Evolutionary conservation across 805 yeast genomes (phyloP).

Genomic region (Starmerella powellii): DNA sequence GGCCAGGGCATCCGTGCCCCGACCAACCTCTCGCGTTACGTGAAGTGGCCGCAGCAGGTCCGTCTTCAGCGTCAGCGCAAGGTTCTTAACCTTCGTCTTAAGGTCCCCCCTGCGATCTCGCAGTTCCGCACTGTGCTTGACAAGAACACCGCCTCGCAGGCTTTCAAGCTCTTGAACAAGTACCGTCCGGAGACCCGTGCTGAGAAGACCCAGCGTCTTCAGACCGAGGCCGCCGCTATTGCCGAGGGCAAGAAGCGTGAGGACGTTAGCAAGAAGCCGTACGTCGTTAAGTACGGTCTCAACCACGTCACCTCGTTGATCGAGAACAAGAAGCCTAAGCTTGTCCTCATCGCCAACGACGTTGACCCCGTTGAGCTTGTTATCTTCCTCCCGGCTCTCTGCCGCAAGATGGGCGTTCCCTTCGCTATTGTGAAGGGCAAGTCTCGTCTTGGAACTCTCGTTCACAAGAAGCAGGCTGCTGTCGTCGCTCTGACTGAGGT

Average conservation of each 20-base stretch:
- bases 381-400: constrained; percentile 93
- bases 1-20: constrained; percentile 93
- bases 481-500: constrained; percentile 97
- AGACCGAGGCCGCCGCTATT: constrained; percentile 94
- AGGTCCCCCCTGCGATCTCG: constrained; percentile 97
- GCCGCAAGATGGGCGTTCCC: constrained; percentile 99
- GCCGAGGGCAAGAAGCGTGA: constrained; percentile 96
- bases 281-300: constrained; percentile 93
- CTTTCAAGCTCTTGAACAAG: constrained; percentile 95
- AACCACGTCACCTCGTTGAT: constrained; percentile 96
- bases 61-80: constrained; percentile 98
- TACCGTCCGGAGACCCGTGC: constrained; percentile 96
- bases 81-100: constrained; percentile 86
- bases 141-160: constrained; percentile 96
- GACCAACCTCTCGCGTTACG: constrained; percentile 92
- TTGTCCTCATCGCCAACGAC: constrained; percentile 95
- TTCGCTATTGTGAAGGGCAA: constrained; percentile 97
- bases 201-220: constrained; percentile 98
- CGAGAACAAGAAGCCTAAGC: constrained; percentile 97
- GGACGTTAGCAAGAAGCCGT: constrained; percentile 95
- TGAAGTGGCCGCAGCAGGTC: constrained; percentile 98
- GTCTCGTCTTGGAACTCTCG: constrained; percentile 96
- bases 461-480: constrained; percentile 94
- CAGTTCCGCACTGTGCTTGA: constrained; percentile 94
- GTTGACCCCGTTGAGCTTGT: constrained; percentile 99